phyloP scores from a whole-genome alignment of 2,329 filamentous ascomycete species.

The Sphaerulina musiva region DNA sequence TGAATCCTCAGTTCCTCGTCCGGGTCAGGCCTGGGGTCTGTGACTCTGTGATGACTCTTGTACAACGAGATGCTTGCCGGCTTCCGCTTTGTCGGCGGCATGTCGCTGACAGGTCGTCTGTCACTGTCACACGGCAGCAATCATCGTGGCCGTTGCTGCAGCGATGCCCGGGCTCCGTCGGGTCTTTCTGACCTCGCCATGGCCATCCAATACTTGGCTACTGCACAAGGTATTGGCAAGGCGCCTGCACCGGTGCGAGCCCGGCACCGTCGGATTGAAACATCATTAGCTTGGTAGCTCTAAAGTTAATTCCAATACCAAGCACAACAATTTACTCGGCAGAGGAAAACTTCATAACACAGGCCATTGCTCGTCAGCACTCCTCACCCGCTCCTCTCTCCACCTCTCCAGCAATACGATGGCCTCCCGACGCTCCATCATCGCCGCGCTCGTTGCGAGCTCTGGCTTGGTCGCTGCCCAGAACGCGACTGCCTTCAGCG shows the following conservation, averaged over 20 bases:
- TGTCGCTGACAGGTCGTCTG: not conserved
- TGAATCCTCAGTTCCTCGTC: too few relatives aligned
- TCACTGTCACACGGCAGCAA: not conserved
- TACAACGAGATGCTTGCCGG: not conserved
- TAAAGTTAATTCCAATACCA: slow-evolving; percentile 3
- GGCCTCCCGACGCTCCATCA: slow-evolving; percentile 1
- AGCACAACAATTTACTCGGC: slow-evolving; percentile 8
- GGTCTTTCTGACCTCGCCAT: not conserved
- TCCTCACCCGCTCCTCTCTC: not conserved
- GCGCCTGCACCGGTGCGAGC: not conserved
- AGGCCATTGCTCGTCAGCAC: not conserved
- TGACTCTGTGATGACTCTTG: not conserved
- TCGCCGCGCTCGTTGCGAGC: not conserved
- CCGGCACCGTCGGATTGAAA: not conserved
- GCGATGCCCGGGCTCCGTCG: not conserved
- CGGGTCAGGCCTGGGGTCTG: too few relatives aligned
- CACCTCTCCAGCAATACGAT: not conserved
- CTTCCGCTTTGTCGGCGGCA: not conserved
- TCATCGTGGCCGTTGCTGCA: not conserved
- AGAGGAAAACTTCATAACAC: not conserved
- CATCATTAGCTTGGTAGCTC: not conserved
- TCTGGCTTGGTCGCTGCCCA: slow-evolving; percentile 7
- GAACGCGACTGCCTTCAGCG: slow-evolving; percentile 9
- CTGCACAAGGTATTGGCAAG: too few relatives aligned
- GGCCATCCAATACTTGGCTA: not conserved